phyloP scores from a whole-genome alignment of 345 rosid genomes.

The Aquilaria yunnanensis region DNA sequence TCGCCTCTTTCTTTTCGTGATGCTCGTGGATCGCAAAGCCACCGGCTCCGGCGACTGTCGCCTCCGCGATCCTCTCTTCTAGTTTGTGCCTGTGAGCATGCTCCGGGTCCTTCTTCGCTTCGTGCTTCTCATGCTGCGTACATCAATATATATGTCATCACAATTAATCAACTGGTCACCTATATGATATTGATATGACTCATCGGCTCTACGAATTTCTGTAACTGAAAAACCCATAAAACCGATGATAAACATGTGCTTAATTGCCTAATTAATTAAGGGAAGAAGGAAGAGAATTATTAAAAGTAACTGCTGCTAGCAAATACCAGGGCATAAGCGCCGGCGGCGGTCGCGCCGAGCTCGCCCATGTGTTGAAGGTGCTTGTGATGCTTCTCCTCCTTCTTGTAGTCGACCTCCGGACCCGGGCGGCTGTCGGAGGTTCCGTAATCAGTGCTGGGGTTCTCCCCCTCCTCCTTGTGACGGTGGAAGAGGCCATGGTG shows the following conservation, averaged over 20 bases:
- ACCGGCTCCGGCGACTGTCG: conserved; percentile 30
- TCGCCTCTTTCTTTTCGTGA: conserved; percentile 44
- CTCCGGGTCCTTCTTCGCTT: conserved; percentile 45
- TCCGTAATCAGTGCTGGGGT: no score
- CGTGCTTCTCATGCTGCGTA: conserved; percentile 43
- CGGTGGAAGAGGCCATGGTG: background rate
- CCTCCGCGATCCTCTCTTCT: conserved; percentile 42
- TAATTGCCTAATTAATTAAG: background rate
- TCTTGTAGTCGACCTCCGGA: background rate
- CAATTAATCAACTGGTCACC: no score
- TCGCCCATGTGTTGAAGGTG: background rate
- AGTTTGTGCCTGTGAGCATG: conserved; percentile 47
- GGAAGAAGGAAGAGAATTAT: no score
- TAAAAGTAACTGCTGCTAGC: no score
- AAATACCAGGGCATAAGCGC: background rate
- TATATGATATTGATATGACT: no score
- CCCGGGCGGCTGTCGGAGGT: no score
- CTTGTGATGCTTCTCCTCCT: background rate
- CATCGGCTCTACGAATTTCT: no score
- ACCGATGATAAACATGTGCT: no score
- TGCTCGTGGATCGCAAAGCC: conserved; percentile 47
- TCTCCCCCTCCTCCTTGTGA: background rate
- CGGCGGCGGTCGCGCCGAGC: background rate
- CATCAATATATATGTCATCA: no score
- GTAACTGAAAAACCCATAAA: no score